Percentiles rank a stretch among this genome's conserved stretches.
These are phyloP conservation scores for Chlorella variabilis DNA, from an alignment of 163 green algal species.

Conservation along the genomic window DNA sequence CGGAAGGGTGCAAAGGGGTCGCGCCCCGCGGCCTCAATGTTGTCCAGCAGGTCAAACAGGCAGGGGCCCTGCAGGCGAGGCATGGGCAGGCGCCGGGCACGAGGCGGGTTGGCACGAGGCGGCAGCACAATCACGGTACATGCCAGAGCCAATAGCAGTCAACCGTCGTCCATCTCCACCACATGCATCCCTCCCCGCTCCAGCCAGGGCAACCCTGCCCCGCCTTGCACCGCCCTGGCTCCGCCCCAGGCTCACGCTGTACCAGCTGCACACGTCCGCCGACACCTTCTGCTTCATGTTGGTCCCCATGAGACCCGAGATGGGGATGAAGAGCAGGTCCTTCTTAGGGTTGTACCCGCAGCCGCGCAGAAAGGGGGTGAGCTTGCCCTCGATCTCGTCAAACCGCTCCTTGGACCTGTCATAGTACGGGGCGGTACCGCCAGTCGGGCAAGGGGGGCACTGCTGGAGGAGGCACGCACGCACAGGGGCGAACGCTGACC, in stretches of 20 bases:
- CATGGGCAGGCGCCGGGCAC: no score
- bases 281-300: conserved; percentile 89
- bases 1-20: conserved; percentile 87
- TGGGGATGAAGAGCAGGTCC: conserved; percentile 95
- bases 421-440: not conserved
- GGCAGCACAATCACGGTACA: not conserved
- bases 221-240: not conserved
- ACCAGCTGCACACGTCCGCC: conserved; percentile 59
- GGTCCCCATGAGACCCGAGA: conserved; percentile 89
- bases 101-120: not conserved
- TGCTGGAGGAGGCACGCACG: no score
- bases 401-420: conserved; percentile 82
- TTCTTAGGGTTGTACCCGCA: conserved; percentile 97
- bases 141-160: no score
- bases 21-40: conserved; percentile 55
- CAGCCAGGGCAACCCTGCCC: not conserved
- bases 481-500: not conserved
- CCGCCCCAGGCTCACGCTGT: conserved; percentile 18
- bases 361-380: conserved; percentile 89
- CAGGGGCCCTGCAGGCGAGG: conserved; percentile 62
- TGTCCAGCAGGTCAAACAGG: conserved; percentile 88
- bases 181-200: no score
- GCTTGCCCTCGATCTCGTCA: conserved; percentile 89
- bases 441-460: not conserved
- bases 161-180: no score